Base-by-base conservation (phyloP, 2,329 filamentous ascomycete species). In the Xylaria sp. region DNA sequence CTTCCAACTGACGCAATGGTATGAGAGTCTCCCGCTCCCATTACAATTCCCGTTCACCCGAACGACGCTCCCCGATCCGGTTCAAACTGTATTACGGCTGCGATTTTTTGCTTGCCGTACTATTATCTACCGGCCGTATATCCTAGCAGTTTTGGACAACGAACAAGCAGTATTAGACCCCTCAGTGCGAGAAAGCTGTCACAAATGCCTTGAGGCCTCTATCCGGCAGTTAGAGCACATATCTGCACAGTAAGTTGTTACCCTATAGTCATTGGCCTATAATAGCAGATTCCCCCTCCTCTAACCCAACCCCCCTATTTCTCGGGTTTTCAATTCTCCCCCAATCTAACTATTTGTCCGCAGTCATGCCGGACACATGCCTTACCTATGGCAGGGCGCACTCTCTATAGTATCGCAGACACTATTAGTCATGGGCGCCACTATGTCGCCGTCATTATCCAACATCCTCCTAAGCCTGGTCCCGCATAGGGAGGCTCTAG, bases 71-170 rank as follows among this genome's bases (percentile, higher is more conserved):
- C 85, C 88, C 64, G 92, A 93, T 75, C 90, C 92, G 3, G 89
- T 94, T 5, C 93, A 95, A 79, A 93, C 92, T 0, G 92, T 95
- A 7, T 82, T 96, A 57, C 86, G 93, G 54, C 83, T 95, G 68
- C 88, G 93, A 34, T 96, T 95, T 81, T 94, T 93, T 78, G 93
- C 93, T 50, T 96, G 93, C 79, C 89, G 92, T 65, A 95, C 92
- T 30, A 94, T 95, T 75, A 95, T 96, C 72, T 95, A 93, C 81
- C 87, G 93, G 32, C 93, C 93, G 0, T 95, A 95, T 78, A 92
- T 95, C 69, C 83, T 94, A 67, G 91, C 92, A 11, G 92, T 94
- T 1, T 81, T 96, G 24, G 90, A 94, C 75, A 93, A 94, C 69
- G 92, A 94, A 74, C 89, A 89, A 72, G 86, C 91, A 24, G 87